phyloP scores from a whole-genome alignment of 495 filamentous ascomycete species.

The Polyplosphaeria fusca region DNA sequence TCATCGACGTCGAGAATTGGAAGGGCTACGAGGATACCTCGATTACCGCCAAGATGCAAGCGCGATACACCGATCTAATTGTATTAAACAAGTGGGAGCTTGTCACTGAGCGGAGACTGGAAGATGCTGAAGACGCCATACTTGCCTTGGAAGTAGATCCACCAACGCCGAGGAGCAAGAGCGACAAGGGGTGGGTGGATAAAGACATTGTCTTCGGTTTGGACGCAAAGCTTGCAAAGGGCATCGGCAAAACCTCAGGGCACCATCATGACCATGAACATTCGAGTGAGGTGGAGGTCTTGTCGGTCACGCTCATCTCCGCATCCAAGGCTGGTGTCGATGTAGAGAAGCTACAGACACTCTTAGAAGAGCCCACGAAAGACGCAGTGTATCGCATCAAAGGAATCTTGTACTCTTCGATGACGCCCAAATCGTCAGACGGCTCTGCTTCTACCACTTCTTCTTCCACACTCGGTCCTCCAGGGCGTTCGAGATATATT shows the following conservation, averaged over 20 bases:
- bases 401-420: slow-evolving; percentile 64
- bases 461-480: slow-evolving; percentile 12
- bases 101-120: slow-evolving; percentile 66
- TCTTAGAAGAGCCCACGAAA: slow-evolving; percentile 70
- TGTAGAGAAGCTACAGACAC: slow-evolving; percentile 57
- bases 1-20: slow-evolving; percentile 98
- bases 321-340: slow-evolving; percentile 52
- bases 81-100: slow-evolving; percentile 95
- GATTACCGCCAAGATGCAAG: slow-evolving; percentile 51
- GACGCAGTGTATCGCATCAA: slow-evolving; percentile 97
- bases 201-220: slow-evolving; percentile 79
- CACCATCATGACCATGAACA: slow-evolving; percentile 50
- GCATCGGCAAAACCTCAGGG: slow-evolving; percentile 44
- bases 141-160: slow-evolving; percentile 80
- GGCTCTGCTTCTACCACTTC: slow-evolving; percentile 48
- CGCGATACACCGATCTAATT: slow-evolving; percentile 80
- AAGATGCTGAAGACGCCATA: slow-evolving; percentile 77
- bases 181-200: slow-evolving; percentile 68
- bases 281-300: slow-evolving; percentile 84
- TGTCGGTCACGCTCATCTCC: slow-evolving; percentile 66
- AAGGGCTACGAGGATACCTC: slow-evolving; percentile 88
- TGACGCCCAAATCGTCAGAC: slow-evolving; percentile 58
- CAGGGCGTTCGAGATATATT: slow-evolving; percentile 58
- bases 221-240: slow-evolving; percentile 71
- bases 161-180: slow-evolving; percentile 71